A percentile compares a stretch with the other conserved stretches of the same genome.
Conservation (phyloP, 495 filamentous ascomycete genomes). For the Lepraria neglecta region DNA sequence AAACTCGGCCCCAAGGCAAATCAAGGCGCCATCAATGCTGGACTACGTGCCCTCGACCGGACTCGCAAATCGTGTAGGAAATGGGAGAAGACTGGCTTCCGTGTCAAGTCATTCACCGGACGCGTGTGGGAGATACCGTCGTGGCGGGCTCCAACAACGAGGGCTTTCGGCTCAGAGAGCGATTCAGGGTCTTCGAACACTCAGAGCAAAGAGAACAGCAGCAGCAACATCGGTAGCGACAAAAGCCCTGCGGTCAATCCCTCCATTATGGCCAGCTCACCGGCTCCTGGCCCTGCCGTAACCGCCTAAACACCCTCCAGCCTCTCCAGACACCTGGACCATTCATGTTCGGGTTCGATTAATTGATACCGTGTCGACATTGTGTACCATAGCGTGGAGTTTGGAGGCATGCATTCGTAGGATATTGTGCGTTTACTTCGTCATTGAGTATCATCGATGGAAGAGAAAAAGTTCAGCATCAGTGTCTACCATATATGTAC, state of each 20-base stretch:
- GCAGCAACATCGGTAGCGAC: slow-evolving; percentile 63
- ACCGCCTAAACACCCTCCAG: slow-evolving; percentile 15
- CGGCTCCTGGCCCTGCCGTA: slow-evolving; percentile 43
- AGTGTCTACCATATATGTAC: background rate
- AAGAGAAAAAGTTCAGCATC: background rate
- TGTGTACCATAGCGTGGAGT: slow-evolving; percentile 16
- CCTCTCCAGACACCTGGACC: background rate
- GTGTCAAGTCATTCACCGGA: slow-evolving; percentile 89
- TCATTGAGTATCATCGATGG: background rate
- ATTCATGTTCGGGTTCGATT: no score
- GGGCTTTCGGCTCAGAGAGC: slow-evolving; percentile 39
- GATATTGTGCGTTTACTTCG: slow-evolving; percentile 2
- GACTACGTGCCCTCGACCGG: slow-evolving; percentile 86
- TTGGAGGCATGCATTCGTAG: background rate
- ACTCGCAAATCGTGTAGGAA: slow-evolving; percentile 84
- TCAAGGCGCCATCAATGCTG: slow-evolving; percentile 95
- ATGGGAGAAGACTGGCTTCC: slow-evolving; percentile 77
- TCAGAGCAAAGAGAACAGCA: slow-evolving; percentile 71
- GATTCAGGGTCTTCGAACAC: slow-evolving; percentile 54
- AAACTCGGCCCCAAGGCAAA: slow-evolving; percentile 97
- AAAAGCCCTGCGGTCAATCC: slow-evolving; percentile 58
- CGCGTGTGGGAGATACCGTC: slow-evolving; percentile 73
- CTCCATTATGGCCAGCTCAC: slow-evolving; percentile 40
- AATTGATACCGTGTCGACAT: background rate
- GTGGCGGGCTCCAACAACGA: slow-evolving; percentile 68